Base-by-base conservation (phyloP, 768 basidiomycete species). In the Lactarius pseudohatsudake region DNA sequence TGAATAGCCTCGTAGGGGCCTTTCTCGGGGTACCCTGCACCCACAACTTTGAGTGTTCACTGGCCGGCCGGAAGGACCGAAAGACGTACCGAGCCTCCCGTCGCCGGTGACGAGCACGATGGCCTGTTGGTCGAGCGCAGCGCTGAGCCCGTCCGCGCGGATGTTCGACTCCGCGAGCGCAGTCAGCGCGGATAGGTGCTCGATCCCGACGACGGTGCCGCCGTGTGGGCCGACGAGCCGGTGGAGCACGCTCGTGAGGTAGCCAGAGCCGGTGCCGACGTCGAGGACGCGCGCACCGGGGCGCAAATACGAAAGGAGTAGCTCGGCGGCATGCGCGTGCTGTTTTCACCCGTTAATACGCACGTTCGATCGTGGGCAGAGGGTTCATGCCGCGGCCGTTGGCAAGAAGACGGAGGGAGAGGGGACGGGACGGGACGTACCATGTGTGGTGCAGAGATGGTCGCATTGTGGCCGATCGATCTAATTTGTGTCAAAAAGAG, bases 371-470 rank as follows among this genome's bases (percentile, higher is more conserved):
- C 50, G 22, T 53, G 50, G 22, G 50, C 50, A 28, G 2, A 47
- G 47, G 47, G 47, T 47, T 47, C 10, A 10, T 11, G 41, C 41
- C 16, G 41, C 41, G 6, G 11, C 47, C 13, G 47, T 50, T 53
- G 26, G 50, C 6, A n/a, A 22, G 22, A 53, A 1, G 50, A 53
- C 8, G 50, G 22, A 53, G 50, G 26, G 50, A 53, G 26, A 26
- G 50, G 4, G 41, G 41, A 22, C 26, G 4, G 41, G 41, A 22
- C 26, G 26, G 50, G 7, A 28, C 58, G 26, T 32, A 62, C 66
- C 66, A 67, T 67, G 75, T 99, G 96, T 1, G 96, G 96, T 0
- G 96, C 96, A 45, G 91, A 93, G 68, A 99, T 98, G 0, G 96
- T 99, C 16, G 95, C 96, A 15, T 86, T 88, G 72, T 90, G 84